Evolutionary conservation across 352 stramenopile species (phyloP), one percentile per base, ranked within the genome.

Genomic region (Elongisporangium undulatum): DNA sequence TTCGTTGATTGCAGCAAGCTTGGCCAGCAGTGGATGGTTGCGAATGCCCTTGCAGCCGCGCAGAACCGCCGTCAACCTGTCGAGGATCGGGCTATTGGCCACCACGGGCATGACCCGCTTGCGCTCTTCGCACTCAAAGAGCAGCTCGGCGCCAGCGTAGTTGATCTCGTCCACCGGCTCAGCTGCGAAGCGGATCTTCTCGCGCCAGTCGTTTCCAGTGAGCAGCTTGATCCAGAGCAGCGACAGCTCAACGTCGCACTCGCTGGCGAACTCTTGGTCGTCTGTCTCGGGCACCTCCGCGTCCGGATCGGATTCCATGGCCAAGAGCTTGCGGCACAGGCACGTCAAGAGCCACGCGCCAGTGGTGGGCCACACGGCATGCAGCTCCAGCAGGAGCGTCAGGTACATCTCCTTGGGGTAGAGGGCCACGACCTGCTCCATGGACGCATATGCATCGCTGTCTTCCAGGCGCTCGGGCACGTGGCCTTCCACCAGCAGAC

Each of bases 211-310:
- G 58, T 87, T 87, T 51, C 75, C 77, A 20, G 81, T 61, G 59
- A 90, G 64, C 19, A 84, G 74, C 49, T 87, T 79, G 61, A 89
- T 80, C 80, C 79, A 90, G 17, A 71, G 62, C 12, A 90, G 45
- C 16, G 62, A 56, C 24, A 79, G 55, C 22, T 81, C 75, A 7
- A 79, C 51, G 41, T 84, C 74, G 17, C 49, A 59, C 45, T 51
- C 21, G 45, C 64, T 19, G 0, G 24, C 12, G 6, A 50, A 7
- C 22, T 67, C 55, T n/a, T 41, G 23, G 4, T 66, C 64, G 19
- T 64, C 23, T 5, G 26, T 45, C 19, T 8, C n/a, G 48, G 62
- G 58, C 19, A 55, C 54, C 53, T 51, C 45, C 22, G 59, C 21
- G 24, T 66, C 64, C 6, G 55, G 13, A 39, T 59, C 51, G 2